phyloP scores from a whole-genome alignment of 768 basidiomycete genomes.

The Krasilnikovozyma curviuscula region DNA sequence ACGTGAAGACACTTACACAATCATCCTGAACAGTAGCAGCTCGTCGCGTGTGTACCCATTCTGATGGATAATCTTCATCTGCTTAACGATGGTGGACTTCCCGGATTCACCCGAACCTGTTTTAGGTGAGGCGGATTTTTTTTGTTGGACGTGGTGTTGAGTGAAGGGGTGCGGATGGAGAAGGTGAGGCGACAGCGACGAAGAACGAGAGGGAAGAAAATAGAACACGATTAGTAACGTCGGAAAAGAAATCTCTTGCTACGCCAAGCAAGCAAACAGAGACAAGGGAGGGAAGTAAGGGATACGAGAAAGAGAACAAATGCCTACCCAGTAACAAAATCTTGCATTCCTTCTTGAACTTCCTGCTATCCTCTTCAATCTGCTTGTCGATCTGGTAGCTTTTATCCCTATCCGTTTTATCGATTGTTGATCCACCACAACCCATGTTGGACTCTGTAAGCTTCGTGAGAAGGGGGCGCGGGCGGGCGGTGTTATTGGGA shows the following conservation, averaged over 20 bases:
- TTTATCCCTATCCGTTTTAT: conserved; percentile 19
- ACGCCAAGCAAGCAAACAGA: background rate
- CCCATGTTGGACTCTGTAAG: too few species aligned
- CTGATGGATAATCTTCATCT: conserved; percentile 98
- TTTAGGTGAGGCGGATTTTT: background rate
- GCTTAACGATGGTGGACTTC: conserved; percentile 89
- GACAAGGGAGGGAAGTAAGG: background rate
- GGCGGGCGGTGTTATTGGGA: too few species aligned
- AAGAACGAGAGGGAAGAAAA: background rate
- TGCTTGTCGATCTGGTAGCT: conserved; percentile 47
- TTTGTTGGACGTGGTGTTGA: background rate
- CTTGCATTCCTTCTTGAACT: conserved; percentile 74
- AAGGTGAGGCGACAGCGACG: background rate
- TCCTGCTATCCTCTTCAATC: conserved; percentile 67
- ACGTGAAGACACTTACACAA: conserved; percentile 46
- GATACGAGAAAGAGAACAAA: conserved; percentile 1
- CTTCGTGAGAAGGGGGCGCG: too few species aligned
- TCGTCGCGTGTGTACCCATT: conserved; percentile 66
- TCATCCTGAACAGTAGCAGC: conserved; percentile 51
- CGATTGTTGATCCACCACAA: conserved; percentile 4
- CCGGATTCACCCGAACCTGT: conserved; percentile 86
- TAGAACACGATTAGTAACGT: too few species aligned
- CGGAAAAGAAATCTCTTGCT: background rate
- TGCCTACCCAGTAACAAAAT: conserved; percentile 69
- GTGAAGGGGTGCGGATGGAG: background rate